phyloP scores from a whole-genome alignment of 805 yeast species.

The Zygosaccharomyces rouxii region DNA sequence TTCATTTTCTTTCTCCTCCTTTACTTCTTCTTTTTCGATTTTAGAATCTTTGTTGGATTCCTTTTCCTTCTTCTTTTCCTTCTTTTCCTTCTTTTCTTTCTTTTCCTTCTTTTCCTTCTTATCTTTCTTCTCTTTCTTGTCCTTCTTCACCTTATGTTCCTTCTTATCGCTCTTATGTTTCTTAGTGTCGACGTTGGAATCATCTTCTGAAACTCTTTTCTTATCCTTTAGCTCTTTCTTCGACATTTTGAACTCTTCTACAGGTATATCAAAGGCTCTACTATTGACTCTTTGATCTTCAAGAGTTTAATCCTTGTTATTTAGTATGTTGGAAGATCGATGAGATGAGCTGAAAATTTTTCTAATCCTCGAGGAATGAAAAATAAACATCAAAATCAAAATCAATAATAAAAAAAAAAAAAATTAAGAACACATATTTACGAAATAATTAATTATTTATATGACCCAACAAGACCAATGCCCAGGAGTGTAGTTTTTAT shows the following conservation, averaged over 20 bases:
- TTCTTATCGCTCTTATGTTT: constrained; percentile 35
- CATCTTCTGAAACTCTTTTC: constrained; percentile 38
- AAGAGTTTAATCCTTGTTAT: not conserved
- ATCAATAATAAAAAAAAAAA: constrained; percentile 7
- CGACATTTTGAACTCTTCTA: constrained; percentile 21
- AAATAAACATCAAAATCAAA: constrained; percentile 1
- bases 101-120: constrained; percentile 35
- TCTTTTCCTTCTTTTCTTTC: constrained; percentile 33
- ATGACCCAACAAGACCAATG: too few species aligned
- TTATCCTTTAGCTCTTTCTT: constrained; percentile 39
- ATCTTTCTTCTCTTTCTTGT: constrained; percentile 34
- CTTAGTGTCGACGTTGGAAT: constrained; percentile 27
- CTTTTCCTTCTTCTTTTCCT: constrained; percentile 28
- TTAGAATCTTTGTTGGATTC: constrained; percentile 33
- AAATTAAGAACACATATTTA: not conserved
- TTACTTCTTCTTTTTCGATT: constrained; percentile 29
- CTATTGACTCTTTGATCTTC: not conserved
- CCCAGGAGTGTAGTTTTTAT: too few species aligned
- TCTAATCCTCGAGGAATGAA: constrained; percentile 1
- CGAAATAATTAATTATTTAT: too few species aligned
- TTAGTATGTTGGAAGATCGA: not conserved
- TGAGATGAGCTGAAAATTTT: constrained; percentile 17
- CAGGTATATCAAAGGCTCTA: not conserved
- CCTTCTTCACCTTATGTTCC: constrained; percentile 33
- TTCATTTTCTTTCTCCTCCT: constrained; percentile 24